Conservation (phyloP, 805 yeast genomes). For the Kodamaea jinghongensis region DNA sequence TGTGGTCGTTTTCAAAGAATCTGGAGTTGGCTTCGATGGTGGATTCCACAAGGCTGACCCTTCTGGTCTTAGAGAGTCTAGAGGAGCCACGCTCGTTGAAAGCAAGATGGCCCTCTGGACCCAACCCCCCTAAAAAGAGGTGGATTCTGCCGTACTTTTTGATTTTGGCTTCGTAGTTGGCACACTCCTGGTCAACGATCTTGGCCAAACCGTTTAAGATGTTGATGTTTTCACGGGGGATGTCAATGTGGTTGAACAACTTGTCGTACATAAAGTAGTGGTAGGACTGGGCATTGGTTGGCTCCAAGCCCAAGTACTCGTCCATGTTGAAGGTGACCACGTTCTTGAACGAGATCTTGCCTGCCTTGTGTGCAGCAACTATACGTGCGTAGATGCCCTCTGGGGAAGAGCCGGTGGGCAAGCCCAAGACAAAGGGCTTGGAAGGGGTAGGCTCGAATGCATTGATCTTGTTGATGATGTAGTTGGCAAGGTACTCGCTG, state of each 20-base stretch:
- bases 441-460: slow-evolving; percentile 42
- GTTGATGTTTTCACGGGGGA: slow-evolving; percentile 49
- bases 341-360: slow-evolving; percentile 44
- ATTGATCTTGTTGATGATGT: slow-evolving; percentile 44
- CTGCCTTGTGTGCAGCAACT: slow-evolving; percentile 42
- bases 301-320: slow-evolving; percentile 51
- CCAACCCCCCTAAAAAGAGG: slow-evolving; percentile 57
- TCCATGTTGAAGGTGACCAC: slow-evolving; percentile 65
- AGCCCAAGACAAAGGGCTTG: slow-evolving; percentile 53
- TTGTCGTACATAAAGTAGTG: slow-evolving; percentile 57
- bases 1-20: slow-evolving; percentile 45
- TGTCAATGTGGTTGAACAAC: slow-evolving; percentile 54
- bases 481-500: slow-evolving; percentile 42
- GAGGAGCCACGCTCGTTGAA: slow-evolving; percentile 57
- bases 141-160: slow-evolving; percentile 48
- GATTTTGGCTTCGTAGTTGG: slow-evolving; percentile 47
- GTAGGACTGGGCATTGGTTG: slow-evolving; percentile 50
- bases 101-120: slow-evolving; percentile 62
- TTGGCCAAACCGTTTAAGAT: slow-evolving; percentile 52
- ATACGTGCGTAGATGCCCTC: slow-evolving; percentile 50
- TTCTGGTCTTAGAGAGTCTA: slow-evolving; percentile 45
- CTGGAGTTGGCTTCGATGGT: slow-evolving; percentile 55
- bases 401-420: slow-evolving; percentile 63
- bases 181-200: slow-evolving; percentile 47
- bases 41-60: slow-evolving; percentile 44